phyloP scores from a whole-genome alignment of 306 rosid genomes.

The Senna siamea region DNA sequence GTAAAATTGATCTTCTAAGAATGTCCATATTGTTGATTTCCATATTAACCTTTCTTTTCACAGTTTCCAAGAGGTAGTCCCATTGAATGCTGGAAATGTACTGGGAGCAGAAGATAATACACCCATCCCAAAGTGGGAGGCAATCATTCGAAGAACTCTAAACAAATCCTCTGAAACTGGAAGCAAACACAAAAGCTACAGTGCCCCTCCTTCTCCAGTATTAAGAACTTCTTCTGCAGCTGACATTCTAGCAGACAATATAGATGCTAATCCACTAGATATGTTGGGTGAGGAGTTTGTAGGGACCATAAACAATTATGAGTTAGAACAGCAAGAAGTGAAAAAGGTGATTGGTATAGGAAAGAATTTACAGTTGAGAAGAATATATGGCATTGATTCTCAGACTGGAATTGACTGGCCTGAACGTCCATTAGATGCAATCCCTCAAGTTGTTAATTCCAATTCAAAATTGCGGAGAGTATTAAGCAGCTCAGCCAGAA shows the following conservation, averaged over 20 bases:
- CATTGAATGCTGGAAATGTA: constrained; percentile 93
- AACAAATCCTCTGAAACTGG: constrained; percentile 74
- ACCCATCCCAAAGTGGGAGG: constrained; percentile 92
- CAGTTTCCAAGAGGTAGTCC: constrained; percentile 97
- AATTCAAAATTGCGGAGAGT: constrained; percentile 77
- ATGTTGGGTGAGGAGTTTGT: constrained; percentile 47
- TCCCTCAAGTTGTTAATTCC: constrained; percentile 65
- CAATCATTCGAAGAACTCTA: constrained; percentile 77
- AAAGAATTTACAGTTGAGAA: constrained; percentile 55
- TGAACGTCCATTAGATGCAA: constrained; percentile 80
- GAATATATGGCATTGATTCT: constrained; percentile 65
- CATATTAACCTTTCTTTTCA: constrained; percentile 9
- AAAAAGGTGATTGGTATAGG: constrained; percentile 51
- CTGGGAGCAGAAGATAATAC: constrained; percentile 87
- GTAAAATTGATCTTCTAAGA: constrained; percentile 29
- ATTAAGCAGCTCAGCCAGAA: constrained; percentile 79
- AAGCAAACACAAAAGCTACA: constrained; percentile 68
- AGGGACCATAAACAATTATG: constrained; percentile 39
- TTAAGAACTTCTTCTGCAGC: constrained; percentile 78
- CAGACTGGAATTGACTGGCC: constrained; percentile 79
- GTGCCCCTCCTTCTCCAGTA: constrained; percentile 94
- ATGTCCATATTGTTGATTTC: no score
- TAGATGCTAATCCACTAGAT: constrained; percentile 55
- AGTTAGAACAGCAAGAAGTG: constrained; percentile 46
- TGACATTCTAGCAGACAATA: constrained; percentile 67